A percentile compares a stretch with the other conserved stretches of the same genome.
Conservation (phyloP, 2,329 filamentous ascomycete species). For the Immersiporthe knoxdaviesiana region DNA sequence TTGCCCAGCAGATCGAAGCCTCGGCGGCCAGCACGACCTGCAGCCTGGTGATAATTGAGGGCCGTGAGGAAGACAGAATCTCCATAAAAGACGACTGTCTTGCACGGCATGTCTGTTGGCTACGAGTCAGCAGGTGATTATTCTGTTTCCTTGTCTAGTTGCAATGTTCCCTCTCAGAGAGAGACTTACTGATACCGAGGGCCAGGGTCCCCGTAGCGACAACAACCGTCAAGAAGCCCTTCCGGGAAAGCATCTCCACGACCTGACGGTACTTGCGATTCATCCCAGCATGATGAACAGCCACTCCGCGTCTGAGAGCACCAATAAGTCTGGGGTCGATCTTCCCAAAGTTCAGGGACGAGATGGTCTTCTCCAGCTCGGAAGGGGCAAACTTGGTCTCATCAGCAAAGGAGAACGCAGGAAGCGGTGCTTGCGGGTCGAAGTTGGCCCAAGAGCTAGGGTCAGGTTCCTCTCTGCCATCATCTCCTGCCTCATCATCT, state of each 20-base stretch:
- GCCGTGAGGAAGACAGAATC: slow-evolving; percentile 75
- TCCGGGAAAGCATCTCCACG: slow-evolving; percentile 75
- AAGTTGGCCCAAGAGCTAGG: slow-evolving; percentile 65
- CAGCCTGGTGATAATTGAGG: slow-evolving; percentile 75
- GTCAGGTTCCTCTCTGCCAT: slow-evolving; percentile 55
- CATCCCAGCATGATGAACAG: slow-evolving; percentile 80
- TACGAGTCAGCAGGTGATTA: not conserved
- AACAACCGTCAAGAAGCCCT: slow-evolving; percentile 70
- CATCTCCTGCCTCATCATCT: slow-evolving; percentile 48
- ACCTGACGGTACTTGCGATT: slow-evolving; percentile 75
- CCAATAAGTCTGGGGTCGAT: slow-evolving; percentile 59
- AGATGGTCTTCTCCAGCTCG: slow-evolving; percentile 61
- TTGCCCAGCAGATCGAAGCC: slow-evolving; percentile 83
- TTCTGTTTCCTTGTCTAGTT: not conserved
- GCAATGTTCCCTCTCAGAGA: not conserved
- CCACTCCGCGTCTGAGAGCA: slow-evolving; percentile 69
- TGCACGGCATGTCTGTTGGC: slow-evolving; percentile 69
- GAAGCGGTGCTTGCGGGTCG: slow-evolving; percentile 65
- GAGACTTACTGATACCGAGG: slow-evolving; percentile 64
- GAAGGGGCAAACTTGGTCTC: slow-evolving; percentile 58
- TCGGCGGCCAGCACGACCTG: slow-evolving; percentile 77
- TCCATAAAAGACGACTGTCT: slow-evolving; percentile 76
- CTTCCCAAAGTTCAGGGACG: slow-evolving; percentile 53
- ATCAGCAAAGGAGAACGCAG: slow-evolving; percentile 69
- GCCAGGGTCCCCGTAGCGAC: slow-evolving; percentile 77